These are phyloP conservation scores for Monosporascus sp. DNA, from an alignment of 2,329 filamentous ascomycete species.

Conservation along the genomic window DNA sequence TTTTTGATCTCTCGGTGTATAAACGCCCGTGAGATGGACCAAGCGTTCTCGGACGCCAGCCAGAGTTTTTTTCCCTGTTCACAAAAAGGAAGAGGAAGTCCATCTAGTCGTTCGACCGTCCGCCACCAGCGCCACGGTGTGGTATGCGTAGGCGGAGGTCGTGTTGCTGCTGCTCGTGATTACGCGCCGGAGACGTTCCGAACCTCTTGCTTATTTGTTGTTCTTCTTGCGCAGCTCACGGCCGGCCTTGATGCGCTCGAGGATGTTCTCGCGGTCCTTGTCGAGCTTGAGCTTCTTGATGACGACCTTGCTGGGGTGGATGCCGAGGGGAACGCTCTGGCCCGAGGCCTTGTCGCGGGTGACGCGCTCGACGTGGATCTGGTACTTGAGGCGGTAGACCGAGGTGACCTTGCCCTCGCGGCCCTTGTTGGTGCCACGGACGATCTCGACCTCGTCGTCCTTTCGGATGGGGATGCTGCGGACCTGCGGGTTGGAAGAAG, in stretches of 20 bases:
- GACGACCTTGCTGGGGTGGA: conserved; percentile 95
- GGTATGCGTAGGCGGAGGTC: background rate
- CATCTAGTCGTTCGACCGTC: no score
- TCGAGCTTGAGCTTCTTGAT: conserved; percentile 99
- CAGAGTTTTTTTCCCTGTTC: background rate
- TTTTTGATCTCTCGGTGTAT: background rate
- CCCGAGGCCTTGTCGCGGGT: conserved; percentile 96
- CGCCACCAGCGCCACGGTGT: no score
- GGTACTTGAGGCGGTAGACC: conserved; percentile 97
- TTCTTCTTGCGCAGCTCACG: conserved; percentile 71
- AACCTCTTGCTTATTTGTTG: conserved; percentile 42
- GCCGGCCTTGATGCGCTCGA: conserved; percentile 78
- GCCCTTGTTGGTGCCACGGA: conserved; percentile 93
- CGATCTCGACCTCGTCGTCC: conserved; percentile 90
- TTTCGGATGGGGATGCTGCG: conserved; percentile 96
- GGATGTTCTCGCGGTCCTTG: conserved; percentile 87
- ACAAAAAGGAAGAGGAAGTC: background rate
- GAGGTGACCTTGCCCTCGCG: conserved; percentile 97
- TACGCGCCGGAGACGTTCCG: background rate
- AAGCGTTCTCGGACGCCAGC: background rate
- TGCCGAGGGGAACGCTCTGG: conserved; percentile 89
- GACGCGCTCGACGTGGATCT: conserved; percentile 95
- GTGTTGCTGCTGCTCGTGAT: background rate
- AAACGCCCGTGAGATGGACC: background rate
- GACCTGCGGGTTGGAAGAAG: conserved; percentile 52